Evolutionary conservation across 192 early-diverging fungal genomes (phyloP).

Genomic region (Gonapodya sp.): DNA sequence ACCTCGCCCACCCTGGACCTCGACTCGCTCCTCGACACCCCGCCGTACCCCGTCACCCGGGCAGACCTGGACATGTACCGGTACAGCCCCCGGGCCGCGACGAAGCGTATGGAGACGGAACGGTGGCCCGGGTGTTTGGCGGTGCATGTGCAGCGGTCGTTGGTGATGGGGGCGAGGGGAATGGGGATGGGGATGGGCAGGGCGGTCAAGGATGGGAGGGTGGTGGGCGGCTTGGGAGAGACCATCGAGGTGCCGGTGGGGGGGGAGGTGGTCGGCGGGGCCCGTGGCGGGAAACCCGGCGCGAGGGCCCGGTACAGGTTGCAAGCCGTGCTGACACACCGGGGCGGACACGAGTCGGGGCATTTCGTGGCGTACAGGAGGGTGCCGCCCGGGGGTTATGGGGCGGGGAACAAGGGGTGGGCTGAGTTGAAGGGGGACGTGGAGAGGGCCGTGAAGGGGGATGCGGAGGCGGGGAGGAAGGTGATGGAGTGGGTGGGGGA

Average conservation of each 20-base stretch:
- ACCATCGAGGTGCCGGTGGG: background rate
- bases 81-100: background rate
- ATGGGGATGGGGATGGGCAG: background rate
- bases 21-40: background rate
- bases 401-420: background rate
- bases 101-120: background rate
- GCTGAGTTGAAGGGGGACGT: background rate
- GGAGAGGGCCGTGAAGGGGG: background rate
- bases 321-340: slow-evolving; percentile 70
- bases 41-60: background rate
- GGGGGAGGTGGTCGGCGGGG: background rate
- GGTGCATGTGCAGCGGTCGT: slow-evolving; percentile 3
- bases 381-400: slow-evolving; percentile 4
- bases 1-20: background rate
- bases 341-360: slow-evolving; percentile 76
- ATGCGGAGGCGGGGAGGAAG: background rate
- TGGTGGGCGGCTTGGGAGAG: slow-evolving; percentile 1
- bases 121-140: background rate
- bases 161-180: background rate
- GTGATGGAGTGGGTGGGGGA: background rate
- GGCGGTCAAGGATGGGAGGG: background rate
- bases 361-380: slow-evolving; percentile 76
- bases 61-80: background rate
- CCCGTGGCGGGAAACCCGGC: background rate
- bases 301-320: slow-evolving; percentile 51